A percentile compares a stretch with the other conserved stretches of the same genome.
Conservation (phyloP, 164 flowering plant species). For the Sextonia rubra region DNA sequence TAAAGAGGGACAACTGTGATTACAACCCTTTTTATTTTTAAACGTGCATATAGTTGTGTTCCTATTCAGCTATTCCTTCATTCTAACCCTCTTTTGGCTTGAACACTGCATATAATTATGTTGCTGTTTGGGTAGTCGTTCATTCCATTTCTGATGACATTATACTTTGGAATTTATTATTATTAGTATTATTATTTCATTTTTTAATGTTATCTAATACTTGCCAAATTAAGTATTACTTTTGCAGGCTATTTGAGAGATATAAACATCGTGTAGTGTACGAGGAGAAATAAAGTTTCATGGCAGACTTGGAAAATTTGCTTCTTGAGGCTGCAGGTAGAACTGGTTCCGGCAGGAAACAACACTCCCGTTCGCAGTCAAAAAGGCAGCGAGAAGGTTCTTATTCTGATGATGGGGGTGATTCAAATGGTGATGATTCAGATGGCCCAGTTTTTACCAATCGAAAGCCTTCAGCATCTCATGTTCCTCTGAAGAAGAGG, state of each 20-base stretch:
- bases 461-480: constrained; percentile 75
- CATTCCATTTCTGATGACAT: no score
- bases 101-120: no score
- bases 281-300: constrained; percentile 14
- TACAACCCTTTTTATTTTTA: no score
- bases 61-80: no score
- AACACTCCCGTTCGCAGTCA: constrained; percentile 47
- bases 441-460: constrained; percentile 55
- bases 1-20: no score
- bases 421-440: constrained; percentile 80
- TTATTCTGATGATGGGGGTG: constrained; percentile 82
- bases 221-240: not conserved
- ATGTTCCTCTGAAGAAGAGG: constrained; percentile 89
- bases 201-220: not conserved
- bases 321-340: constrained; percentile 94
- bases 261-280: not conserved
- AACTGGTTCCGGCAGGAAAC: constrained; percentile 56
- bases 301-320: constrained; percentile 85
- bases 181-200: no score
- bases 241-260: constrained; percentile 6
- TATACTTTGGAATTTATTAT: no score
- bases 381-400: constrained; percentile 61
- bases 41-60: no score
- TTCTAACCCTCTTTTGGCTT: no score
- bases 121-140: no score